Evolutionary conservation across 73 alveolate species (phyloP).

Genomic region (Paramecium bursaria): DNA sequence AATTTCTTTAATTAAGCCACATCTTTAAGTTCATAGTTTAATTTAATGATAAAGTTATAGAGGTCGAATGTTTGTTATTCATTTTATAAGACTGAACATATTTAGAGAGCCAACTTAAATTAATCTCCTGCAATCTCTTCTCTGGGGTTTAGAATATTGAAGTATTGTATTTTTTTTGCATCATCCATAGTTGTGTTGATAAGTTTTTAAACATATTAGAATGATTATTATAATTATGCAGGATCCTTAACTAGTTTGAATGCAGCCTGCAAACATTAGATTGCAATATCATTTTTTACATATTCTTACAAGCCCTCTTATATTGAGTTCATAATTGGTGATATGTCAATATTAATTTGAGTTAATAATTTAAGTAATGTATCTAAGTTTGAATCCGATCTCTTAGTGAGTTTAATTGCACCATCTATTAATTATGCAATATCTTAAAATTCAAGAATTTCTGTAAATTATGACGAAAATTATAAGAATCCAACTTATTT

Average conservation of each 20-base stretch:
- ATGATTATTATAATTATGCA: too few species aligned
- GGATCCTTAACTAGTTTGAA: neutral
- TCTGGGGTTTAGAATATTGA: neutral
- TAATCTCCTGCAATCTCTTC: too few species aligned
- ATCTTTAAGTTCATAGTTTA: neutral
- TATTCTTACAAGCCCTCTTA: neutral
- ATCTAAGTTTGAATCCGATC: conserved; percentile 54
- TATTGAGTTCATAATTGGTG: neutral
- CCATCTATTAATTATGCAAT: too few species aligned
- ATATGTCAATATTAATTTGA: conserved; percentile 2
- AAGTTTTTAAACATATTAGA: neutral
- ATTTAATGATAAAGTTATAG: neutral
- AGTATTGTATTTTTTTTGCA: neutral
- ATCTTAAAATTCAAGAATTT: too few species aligned
- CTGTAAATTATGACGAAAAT: too few species aligned
- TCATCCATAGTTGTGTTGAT: conserved; percentile 25
- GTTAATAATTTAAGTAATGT: neutral
- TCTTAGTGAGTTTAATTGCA: neutral
- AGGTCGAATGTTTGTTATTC: conserved; percentile 5
- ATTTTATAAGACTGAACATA: neutral
- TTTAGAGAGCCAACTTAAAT: too few species aligned
- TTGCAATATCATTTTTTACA: conserved; percentile 29
- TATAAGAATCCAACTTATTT: too few species aligned
- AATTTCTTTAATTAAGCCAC: conserved; percentile 35
- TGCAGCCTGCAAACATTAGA: conserved; percentile 12